phyloP scores from a whole-genome alignment of 441 rosid genomes.

The Populus tomentosa region DNA sequence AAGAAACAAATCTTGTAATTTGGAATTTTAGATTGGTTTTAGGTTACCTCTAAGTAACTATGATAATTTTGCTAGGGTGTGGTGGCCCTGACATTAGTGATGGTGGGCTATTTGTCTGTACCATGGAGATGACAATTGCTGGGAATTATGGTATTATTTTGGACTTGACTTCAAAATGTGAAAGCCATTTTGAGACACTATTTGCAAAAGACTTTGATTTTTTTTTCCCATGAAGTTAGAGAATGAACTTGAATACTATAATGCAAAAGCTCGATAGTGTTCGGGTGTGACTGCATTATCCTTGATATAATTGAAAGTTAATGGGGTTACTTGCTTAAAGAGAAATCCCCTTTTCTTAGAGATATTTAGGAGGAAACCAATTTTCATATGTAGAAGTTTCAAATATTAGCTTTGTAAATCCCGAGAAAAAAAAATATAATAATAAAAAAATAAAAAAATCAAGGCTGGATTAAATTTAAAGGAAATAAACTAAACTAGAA shows the following conservation, averaged over 20 bases:
- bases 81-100: constrained; percentile 89
- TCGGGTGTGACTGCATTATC: constrained; percentile 60
- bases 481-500: too few species aligned
- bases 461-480: too few species aligned
- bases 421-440: too few species aligned
- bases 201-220: constrained; percentile 91
- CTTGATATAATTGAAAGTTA: constrained; percentile 53
- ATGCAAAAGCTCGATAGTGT: constrained; percentile 43
- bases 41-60: too few species aligned
- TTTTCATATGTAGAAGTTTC: constrained; percentile 74
- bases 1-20: too few species aligned
- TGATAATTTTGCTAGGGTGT: too few species aligned
- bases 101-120: constrained; percentile 74
- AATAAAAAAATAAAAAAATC: too few species aligned
- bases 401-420: constrained; percentile 41
- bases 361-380: constrained; percentile 98
- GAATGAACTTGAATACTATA: constrained; percentile 50
- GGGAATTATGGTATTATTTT: constrained; percentile 73
- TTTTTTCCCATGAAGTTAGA: constrained; percentile 51
- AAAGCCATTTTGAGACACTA: constrained; percentile 65
- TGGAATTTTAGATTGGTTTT: too few species aligned
- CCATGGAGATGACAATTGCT: constrained; percentile 93
- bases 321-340: constrained; percentile 50
- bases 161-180: constrained; percentile 50
- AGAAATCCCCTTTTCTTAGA: constrained; percentile 58